Evolutionary conservation across 2,329 filamentous ascomycete genomes (phyloP), one percentile per base, ranked within the genome.

Genomic region (Eutypa lata): DNA sequence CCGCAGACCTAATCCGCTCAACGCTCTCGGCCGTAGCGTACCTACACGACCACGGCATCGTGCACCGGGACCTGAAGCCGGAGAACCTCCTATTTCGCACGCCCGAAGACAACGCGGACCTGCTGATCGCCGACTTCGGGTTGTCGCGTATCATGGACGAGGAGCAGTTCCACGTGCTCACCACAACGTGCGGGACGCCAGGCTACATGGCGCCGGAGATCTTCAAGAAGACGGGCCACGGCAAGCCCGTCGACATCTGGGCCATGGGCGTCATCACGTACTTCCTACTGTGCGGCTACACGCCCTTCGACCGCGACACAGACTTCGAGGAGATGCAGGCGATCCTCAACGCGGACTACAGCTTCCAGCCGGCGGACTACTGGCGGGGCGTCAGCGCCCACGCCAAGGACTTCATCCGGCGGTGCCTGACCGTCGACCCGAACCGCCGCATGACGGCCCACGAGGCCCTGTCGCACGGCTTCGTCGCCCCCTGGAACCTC

Each of bases 281-380:
- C 77, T 99, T 99, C 76, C 79, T 99, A 28, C 86, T 99, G 48
- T 97, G 94, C 73, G 94, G 94, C 54, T 97, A 97, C 75, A 99
- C 94, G 1, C 94, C 94, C 13, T 99, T 99, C 70, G 94, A 99
- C 73, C 89, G 94, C 52, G 94, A 97, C 72, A 93, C 87, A 63
- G 96, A 99, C 73, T 87, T 97, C 66, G 94, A 99, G 76, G 94
- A 99, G 76, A 97, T 99, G 93, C 93, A 97, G 76, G 94, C 94
- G 63, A 99, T 99, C 68, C 84, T 97, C 52, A 89, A 91, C 57
- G 94, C 94, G 54, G 93, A 97, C 76, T 99, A 97, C 78, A 89
- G 86, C 67, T 99, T 97, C 73, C 93, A 90, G 3, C 94, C 94
- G 1, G 75, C 90, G 56, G 93, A 97, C 70, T 97, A 97, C 79